phyloP scores from a whole-genome alignment of 2,329 filamentous ascomycete species.

The Aureobasidium melanogenum region DNA sequence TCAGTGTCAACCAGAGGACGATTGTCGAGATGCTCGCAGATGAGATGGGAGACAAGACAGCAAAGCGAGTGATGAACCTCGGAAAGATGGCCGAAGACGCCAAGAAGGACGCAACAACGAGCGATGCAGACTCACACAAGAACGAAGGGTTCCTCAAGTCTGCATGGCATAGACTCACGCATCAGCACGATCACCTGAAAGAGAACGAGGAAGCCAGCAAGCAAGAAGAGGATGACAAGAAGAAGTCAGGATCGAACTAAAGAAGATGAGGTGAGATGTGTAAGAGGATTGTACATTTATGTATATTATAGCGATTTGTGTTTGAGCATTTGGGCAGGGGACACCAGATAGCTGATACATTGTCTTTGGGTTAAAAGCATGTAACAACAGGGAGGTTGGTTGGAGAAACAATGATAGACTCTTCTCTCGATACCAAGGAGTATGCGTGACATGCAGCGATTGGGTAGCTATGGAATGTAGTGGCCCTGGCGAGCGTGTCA shows the following conservation, averaged over 20 bases:
- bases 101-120: slow-evolving; percentile 1
- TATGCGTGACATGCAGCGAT: background rate
- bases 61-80: slow-evolving; percentile 86
- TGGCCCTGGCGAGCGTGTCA: background rate
- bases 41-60: slow-evolving; percentile 87
- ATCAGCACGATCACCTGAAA: slow-evolving; percentile 43
- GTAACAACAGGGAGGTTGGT: background rate
- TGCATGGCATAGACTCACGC: slow-evolving; percentile 87
- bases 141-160: slow-evolving; percentile 87
- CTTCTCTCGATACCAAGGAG: background rate
- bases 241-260: background rate
- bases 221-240: slow-evolving; percentile 22
- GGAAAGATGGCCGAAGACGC: slow-evolving; percentile 35
- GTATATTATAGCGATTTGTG: slow-evolving; percentile 7
- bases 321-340: background rate
- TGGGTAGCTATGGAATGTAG: background rate
- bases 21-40: slow-evolving; percentile 94
- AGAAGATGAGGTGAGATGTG: background rate
- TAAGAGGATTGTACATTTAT: background rate
- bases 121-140: slow-evolving; percentile 48
- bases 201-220: slow-evolving; percentile 25
- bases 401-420: slow-evolving; percentile 2
- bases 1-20: slow-evolving; percentile 82
- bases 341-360: background rate
- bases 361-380: background rate